Evolutionary conservation across 2,329 filamentous ascomycete genomes (phyloP).

Genomic region (Aspergillus oerlinghausenensis): DNA sequence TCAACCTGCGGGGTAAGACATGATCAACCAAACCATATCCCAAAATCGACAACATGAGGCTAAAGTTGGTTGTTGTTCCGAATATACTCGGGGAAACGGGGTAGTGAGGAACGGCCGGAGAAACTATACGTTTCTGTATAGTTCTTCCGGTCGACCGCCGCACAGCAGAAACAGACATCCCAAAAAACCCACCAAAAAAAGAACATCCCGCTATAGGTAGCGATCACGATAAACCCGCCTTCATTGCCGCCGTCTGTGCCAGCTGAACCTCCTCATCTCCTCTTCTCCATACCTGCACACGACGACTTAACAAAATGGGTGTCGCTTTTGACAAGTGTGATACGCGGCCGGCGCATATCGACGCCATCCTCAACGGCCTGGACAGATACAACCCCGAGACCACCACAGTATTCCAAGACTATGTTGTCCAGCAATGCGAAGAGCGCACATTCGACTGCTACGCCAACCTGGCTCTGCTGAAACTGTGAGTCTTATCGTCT

Average conservation of each 20-base stretch:
- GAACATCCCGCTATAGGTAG: constrained; percentile 4
- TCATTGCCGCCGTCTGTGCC: constrained; percentile 1
- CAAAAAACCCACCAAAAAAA: constrained; percentile 24
- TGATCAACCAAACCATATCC: background rate
- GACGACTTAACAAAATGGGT: constrained; percentile 19
- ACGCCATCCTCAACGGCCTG: constrained; percentile 89
- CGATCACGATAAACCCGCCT: constrained; percentile 10
- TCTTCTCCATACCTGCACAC: background rate
- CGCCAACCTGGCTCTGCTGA: constrained; percentile 90
- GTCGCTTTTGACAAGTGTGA: constrained; percentile 76
- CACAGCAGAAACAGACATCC: constrained; percentile 19
- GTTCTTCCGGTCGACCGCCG: constrained; percentile 12
- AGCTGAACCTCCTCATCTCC: constrained; percentile 1
- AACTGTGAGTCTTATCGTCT: constrained; percentile 65
- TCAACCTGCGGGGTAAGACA: background rate
- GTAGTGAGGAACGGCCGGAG: constrained; percentile 4
- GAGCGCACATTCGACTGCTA: constrained; percentile 92
- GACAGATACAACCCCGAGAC: constrained; percentile 99
- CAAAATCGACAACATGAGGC: background rate
- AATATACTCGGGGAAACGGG: too few relatives aligned
- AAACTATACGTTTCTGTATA: constrained; percentile 10
- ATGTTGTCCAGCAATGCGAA: constrained; percentile 92
- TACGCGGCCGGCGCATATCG: constrained; percentile 87
- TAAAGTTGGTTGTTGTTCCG: background rate
- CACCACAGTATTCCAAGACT: constrained; percentile 86